Conservation (phyloP, 495 filamentous ascomycete genomes). For the Penicillium alfredii region DNA sequence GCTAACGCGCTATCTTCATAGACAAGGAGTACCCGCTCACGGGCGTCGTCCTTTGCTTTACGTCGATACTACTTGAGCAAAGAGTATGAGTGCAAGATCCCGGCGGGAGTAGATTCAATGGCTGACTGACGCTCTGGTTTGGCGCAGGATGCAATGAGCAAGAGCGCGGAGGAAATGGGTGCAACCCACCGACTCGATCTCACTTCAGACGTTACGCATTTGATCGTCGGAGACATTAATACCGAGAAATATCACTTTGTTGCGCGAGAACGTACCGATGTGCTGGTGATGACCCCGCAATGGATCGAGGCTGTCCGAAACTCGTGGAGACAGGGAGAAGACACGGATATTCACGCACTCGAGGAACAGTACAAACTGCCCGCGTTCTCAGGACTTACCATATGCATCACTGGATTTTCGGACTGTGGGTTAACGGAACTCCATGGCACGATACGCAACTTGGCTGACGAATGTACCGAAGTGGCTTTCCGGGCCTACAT, state of each 20-base stretch:
- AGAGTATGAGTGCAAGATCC: too few relatives aligned
- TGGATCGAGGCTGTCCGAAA: constrained; percentile 82
- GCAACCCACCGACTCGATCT: constrained; percentile 81
- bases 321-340: constrained; percentile 74
- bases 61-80: constrained; percentile 72
- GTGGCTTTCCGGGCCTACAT: constrained; percentile 63
- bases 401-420: constrained; percentile 88
- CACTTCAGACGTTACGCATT: constrained; percentile 92
- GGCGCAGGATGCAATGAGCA: constrained; percentile 65
- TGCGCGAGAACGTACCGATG: constrained; percentile 78
- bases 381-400: constrained; percentile 56
- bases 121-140: too few relatives aligned
- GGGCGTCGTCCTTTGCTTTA: constrained; percentile 87
- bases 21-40: constrained; percentile 61
- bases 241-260: constrained; percentile 95
- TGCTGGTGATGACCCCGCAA: constrained; percentile 67
- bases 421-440: constrained; percentile 53
- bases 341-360: constrained; percentile 66
- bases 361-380: constrained; percentile 56
- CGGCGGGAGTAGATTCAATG: too few relatives aligned
- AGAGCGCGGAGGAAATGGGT: constrained; percentile 73
- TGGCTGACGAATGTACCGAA: constrained; percentile 25
- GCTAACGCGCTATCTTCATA: constrained; percentile 16
- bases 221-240: constrained; percentile 80
- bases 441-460: neutral